Evolutionary conservation across 2,329 filamentous ascomycete species (phyloP).

Genomic region (Fonsecaea monophora): DNA sequence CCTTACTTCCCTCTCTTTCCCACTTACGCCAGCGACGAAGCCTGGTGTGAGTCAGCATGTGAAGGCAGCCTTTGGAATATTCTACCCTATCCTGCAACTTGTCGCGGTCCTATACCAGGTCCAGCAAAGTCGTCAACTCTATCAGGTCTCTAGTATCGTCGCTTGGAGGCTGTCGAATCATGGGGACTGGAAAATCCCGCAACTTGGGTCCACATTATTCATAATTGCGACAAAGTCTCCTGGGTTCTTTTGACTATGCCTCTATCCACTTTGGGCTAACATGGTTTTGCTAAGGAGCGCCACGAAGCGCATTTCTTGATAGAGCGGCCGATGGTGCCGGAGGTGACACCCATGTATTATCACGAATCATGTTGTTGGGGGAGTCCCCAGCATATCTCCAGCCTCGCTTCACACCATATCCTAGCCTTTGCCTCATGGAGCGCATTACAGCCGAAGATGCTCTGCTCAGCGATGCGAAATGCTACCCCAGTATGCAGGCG

Average conservation of each 20-base stretch:
- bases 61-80: not conserved
- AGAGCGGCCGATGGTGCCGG: not conserved
- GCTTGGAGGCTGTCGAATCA: not conserved
- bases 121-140: slow-evolving; percentile 4
- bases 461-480: not conserved
- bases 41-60: slow-evolving; percentile 14
- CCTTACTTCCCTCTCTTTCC: slow-evolving; percentile 1
- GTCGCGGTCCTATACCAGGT: not conserved
- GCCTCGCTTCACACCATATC: not conserved
- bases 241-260: not conserved
- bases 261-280: not conserved
- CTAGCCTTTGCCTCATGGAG: not conserved
- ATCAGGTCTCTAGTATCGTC: not conserved
- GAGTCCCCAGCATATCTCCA: not conserved
- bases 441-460: not conserved
- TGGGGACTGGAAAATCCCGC: not conserved
- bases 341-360: not conserved
- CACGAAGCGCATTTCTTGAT: not conserved
- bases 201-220: not conserved
- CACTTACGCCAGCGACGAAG: not conserved
- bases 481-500: slow-evolving; percentile 3
- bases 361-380: not conserved
- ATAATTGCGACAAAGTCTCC: not conserved
- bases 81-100: not conserved
- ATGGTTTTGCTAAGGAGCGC: not conserved